A percentile compares a stretch with the other conserved stretches of the same genome.
Conservation (phyloP, 257 asterid species). For the Nicotiana undulata region DNA sequence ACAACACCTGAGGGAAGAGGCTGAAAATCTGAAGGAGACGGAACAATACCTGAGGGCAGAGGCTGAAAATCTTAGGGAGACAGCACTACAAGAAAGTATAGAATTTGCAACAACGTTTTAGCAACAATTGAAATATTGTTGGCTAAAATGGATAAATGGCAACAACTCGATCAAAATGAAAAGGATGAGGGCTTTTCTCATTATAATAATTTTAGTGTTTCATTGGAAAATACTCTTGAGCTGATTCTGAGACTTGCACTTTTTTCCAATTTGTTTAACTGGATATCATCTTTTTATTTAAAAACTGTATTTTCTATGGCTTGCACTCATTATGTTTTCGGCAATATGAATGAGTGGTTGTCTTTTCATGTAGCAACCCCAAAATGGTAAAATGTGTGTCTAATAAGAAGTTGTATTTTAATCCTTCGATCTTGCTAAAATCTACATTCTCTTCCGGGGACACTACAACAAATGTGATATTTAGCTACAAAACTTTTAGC, state of each 20-base stretch:
- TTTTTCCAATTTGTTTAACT: not conserved
- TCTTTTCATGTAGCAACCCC: not conserved
- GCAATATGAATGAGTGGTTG: not conserved
- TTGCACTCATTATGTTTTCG: not conserved
- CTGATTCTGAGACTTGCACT: not conserved
- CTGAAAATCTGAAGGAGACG: no score
- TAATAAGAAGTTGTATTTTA: not conserved
- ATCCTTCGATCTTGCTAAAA: not conserved
- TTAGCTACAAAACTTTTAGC: no score
- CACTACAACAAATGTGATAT: conserved; percentile 92
- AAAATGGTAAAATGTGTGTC: not conserved
- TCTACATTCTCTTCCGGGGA: conserved; percentile 40
- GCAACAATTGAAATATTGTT: no score
- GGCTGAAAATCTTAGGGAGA: no score
- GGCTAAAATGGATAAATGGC: no score
- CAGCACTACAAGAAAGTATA: no score
- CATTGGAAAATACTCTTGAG: not conserved
- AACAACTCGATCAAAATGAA: not conserved
- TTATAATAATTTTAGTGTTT: not conserved
- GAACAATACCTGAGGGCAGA: no score
- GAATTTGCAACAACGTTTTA: no score
- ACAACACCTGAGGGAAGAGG: no score
- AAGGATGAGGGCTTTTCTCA: not conserved
- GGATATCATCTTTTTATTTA: not conserved
- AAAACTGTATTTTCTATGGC: not conserved